Base-by-base conservation (phyloP, 2,329 filamentous ascomycete species). In the Xylaria sp. region DNA sequence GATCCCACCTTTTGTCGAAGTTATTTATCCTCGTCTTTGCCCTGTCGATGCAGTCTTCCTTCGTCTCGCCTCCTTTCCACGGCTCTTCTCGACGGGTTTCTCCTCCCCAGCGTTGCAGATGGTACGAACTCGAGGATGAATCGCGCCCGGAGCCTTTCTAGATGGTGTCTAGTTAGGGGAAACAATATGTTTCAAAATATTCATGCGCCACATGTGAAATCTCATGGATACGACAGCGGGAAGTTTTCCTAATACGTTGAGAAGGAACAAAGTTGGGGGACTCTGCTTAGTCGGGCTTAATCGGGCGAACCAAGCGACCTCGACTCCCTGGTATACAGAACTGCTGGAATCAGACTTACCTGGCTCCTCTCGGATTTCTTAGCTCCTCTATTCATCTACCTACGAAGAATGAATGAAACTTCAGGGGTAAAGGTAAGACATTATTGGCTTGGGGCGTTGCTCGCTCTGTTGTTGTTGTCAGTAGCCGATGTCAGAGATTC, bases 1-100 rank as follows among this genome's bases (percentile, higher is more conserved):
- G 58, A 50, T 58, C 31, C 62, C 62, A 59, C 59, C 61, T 47
- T 43, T 52, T 57, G 14, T 55, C 54, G 38, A 65, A 65, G 46
- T 47, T 62, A 52, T 42, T 37, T 47, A 57, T 19, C 17, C 58
- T 43, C 25, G 19, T 28, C 21, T 42, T 33, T 23, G 45, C 42
- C 51, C 40, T 50, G 12, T 51, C 40, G 12, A 50, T 15, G 12
- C 17, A 15, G 1, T 35, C 28, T 56, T 54, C 57, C 8, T 38
- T 54, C 28, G 49, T 23, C 21, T 43, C 43, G 17, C 35, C 42
- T 14, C 43, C 47, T 19, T 17, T 50, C 53, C 53, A 61, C 33
- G 57, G 61, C n/a, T 54, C 53, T 12, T 64, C 61, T 14, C 40
- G 57, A 9, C n/a, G 8, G 1, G 35, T 38, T 46, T 57, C 53